These are phyloP conservation scores for Blastocystis sp. DNA, from an alignment of 352 stramenopile species.

Conservation along the genomic window DNA sequence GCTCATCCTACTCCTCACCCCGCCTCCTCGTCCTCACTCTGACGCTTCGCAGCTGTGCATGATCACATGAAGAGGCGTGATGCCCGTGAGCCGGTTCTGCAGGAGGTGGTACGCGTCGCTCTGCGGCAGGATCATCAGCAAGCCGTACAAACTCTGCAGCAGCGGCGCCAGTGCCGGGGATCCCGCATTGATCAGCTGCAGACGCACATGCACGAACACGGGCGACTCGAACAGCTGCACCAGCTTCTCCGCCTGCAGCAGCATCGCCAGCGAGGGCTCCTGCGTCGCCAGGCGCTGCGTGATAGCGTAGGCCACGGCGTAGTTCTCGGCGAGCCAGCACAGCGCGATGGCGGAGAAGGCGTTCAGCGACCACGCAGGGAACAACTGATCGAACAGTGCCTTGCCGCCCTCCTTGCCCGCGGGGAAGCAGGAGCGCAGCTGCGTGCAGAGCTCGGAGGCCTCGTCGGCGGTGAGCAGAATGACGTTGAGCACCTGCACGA, in stretches of 20 bases:
- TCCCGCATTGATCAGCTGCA: conserved; percentile 88
- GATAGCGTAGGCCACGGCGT: conserved; percentile 90
- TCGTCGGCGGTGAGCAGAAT: conserved; percentile 97
- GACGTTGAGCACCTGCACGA: conserved; percentile 98
- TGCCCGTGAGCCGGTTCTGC: conserved; percentile 59
- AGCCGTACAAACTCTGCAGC: conserved; percentile 67
- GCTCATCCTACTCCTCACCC: neutral
- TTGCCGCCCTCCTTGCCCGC: conserved; percentile 72
- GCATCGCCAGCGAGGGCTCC: conserved; percentile 92
- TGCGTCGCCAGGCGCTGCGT: conserved; percentile 93
- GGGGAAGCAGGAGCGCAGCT: conserved; percentile 76
- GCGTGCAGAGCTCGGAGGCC: conserved; percentile 68
- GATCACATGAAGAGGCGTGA: conserved; percentile 50
- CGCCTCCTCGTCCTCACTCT: neutral
- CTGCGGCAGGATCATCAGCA: conserved; percentile 70
- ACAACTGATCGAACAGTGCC: conserved; percentile 55
- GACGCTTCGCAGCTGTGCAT: neutral
- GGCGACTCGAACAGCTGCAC: conserved; percentile 97
- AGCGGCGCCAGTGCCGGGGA: conserved; percentile 30
- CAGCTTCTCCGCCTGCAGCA: conserved; percentile 99
- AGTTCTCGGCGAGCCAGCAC: conserved; percentile 93
- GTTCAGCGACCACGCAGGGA: conserved; percentile 91
- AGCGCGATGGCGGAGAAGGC: conserved; percentile 85
- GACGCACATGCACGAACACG: conserved; percentile 94
- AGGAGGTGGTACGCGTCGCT: conserved; percentile 52